A percentile compares a stretch with the other conserved stretches of the same genome.
phyloP scores from a whole-genome alignment of 768 basidiomycete species.

The Boletus vermiculosoides region DNA sequence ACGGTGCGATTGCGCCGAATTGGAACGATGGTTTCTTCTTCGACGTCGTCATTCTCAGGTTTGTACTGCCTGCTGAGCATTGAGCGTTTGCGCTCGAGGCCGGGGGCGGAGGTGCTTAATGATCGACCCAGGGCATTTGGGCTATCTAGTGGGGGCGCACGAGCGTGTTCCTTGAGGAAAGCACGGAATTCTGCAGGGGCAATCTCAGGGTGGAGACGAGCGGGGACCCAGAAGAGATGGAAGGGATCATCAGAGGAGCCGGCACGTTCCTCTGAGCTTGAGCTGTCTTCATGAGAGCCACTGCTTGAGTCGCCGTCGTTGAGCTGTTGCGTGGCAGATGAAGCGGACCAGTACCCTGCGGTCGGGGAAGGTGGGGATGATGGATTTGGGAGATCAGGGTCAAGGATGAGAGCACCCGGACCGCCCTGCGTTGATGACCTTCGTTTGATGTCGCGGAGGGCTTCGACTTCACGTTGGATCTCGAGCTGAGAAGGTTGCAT shows the following conservation, averaged over 20 bases:
- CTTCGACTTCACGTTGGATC: slow-evolving; percentile 85
- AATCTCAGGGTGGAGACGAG: slow-evolving; percentile 94
- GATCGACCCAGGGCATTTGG: slow-evolving; percentile 41
- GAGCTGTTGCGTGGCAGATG: slow-evolving; percentile 32
- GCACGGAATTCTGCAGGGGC: slow-evolving; percentile 94
- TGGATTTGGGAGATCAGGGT: slow-evolving; percentile 87
- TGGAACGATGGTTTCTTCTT: slow-evolving; percentile 68
- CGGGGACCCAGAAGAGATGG: slow-evolving; percentile 98
- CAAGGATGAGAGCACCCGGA: slow-evolving; percentile 80
- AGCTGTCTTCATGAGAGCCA: slow-evolving; percentile 40
- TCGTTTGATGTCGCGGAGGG: slow-evolving; percentile 77
- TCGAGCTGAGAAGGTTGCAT: slow-evolving; percentile 83
- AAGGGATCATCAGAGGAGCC: slow-evolving; percentile 70
- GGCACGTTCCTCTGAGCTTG: slow-evolving; percentile 35
- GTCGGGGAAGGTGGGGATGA: slow-evolving; percentile 61
- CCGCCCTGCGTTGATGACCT: slow-evolving; percentile 73
- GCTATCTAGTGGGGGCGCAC: slow-evolving; percentile 54
- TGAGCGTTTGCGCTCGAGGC: slow-evolving; percentile 81
- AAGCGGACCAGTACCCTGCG: slow-evolving; percentile 48
- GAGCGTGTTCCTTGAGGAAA: slow-evolving; percentile 92
- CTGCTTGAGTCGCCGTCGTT: slow-evolving; percentile 47
- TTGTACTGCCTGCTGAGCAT: slow-evolving; percentile 95
- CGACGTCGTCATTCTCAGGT: slow-evolving; percentile 77
- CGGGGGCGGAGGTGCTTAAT: slow-evolving; percentile 41
- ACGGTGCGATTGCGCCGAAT: slow-evolving; percentile 67